Conservation (phyloP, 2,329 filamentous ascomycete species). For the Fusarium sp. region DNA sequence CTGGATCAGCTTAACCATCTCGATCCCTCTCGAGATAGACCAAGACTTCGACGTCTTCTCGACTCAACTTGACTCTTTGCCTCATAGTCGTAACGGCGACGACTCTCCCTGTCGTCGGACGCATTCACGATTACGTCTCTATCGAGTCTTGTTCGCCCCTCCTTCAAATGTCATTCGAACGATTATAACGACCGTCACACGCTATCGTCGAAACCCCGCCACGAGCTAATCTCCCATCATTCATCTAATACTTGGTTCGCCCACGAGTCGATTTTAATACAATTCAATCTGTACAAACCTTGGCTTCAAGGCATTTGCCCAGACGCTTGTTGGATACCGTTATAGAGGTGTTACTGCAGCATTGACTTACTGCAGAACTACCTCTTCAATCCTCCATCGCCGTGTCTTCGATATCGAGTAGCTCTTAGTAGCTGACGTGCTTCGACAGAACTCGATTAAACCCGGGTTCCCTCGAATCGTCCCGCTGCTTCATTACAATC, state of each 20-base stretch:
- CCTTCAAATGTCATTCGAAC: constrained; percentile 47
- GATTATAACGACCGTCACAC: constrained; percentile 46
- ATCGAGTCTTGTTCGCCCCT: constrained; percentile 37
- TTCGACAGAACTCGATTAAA: constrained; percentile 30
- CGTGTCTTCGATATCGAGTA: constrained; percentile 42
- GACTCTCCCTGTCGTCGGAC: constrained; percentile 10
- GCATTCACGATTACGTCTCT: constrained; percentile 24
- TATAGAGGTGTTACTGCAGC: constrained; percentile 44
- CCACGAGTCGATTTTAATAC: constrained; percentile 22
- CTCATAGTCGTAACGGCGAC: constrained; percentile 30
- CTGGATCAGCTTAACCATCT: constrained; percentile 32
- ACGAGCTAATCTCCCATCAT: constrained; percentile 33
- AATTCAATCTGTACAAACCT: constrained; percentile 1
- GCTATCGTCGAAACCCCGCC: constrained; percentile 40
- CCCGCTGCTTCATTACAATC: constrained; percentile 21
- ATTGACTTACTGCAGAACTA: constrained; percentile 47
- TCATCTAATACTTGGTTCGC: constrained; percentile 18
- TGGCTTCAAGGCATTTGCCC: constrained; percentile 7
- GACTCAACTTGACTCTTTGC: constrained; percentile 12
- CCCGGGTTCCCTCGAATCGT: constrained; percentile 33
- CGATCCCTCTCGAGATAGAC: constrained; percentile 31
- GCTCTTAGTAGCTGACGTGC: constrained; percentile 31
- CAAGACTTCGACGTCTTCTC: constrained; percentile 25
- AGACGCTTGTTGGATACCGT: constrained; percentile 24
- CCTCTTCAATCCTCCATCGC: constrained; percentile 29